A percentile compares a stretch with the other conserved stretches of the same genome.
phyloP scores from a whole-genome alignment of 495 filamentous ascomycete genomes.

The Lophium mytilinum region DNA sequence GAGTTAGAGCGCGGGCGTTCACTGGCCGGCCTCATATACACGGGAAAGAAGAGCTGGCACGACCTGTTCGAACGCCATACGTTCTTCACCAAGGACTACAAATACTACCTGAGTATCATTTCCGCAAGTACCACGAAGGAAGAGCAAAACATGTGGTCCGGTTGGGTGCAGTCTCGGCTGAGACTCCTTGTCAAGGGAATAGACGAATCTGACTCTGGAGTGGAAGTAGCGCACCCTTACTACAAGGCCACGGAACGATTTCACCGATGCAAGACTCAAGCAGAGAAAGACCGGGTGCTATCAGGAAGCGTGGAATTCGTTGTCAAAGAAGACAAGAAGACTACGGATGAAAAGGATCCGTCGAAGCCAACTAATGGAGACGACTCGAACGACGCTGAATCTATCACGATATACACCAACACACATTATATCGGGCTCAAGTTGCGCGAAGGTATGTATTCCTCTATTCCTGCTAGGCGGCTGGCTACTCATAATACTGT shows the following conservation, averaged over 20 bases:
- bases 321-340: slow-evolving; percentile 40
- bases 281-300: slow-evolving; percentile 61
- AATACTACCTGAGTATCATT: slow-evolving; percentile 86
- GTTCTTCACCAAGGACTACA: slow-evolving; percentile 88
- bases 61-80: slow-evolving; percentile 79
- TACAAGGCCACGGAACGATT: slow-evolving; percentile 83
- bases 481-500: slow-evolving; percentile 15
- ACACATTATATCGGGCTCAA: slow-evolving; percentile 86
- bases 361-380: slow-evolving; percentile 39
- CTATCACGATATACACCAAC: slow-evolving; percentile 63
- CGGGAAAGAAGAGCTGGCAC: slow-evolving; percentile 68
- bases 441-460: slow-evolving; percentile 51
- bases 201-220: slow-evolving; percentile 58
- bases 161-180: slow-evolving; percentile 86
- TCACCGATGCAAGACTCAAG: slow-evolving; percentile 62
- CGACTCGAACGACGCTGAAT: slow-evolving; percentile 28
- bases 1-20: slow-evolving; percentile 72
- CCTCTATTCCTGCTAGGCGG: not conserved
- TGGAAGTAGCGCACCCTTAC: slow-evolving; percentile 82
- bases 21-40: slow-evolving; percentile 73
- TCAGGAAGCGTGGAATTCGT: slow-evolving; percentile 63
- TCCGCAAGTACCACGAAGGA: slow-evolving; percentile 81
- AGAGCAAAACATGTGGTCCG: slow-evolving; percentile 78
- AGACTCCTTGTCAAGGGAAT: slow-evolving; percentile 73
- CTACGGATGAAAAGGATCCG: slow-evolving; percentile 38